Evolutionary conservation across 371 early-diverging fungal species (phyloP).

Genomic region (Haplosporangium sp.): DNA sequence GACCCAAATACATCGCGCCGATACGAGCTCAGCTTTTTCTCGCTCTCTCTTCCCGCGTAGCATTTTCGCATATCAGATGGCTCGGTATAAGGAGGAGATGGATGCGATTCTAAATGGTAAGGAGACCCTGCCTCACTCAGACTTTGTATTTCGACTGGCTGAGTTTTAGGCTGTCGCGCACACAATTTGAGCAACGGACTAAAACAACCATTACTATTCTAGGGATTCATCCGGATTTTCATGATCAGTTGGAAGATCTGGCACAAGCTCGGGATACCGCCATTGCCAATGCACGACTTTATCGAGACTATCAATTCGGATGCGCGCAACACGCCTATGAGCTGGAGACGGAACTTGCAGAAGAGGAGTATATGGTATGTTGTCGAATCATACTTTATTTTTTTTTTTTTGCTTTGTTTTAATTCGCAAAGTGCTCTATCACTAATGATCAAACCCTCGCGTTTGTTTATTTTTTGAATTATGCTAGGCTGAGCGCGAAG

Average conservation of each 20-base stretch:
- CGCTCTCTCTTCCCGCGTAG: constrained; percentile 12
- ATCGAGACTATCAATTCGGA: constrained; percentile 76
- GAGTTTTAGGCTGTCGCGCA: too few relatives aligned
- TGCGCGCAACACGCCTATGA: constrained; percentile 74
- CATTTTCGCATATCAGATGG: constrained; percentile 47
- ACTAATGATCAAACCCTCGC: neutral
- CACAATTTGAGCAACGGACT: too few relatives aligned
- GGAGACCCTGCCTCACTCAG: neutral
- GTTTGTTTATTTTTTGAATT: neutral
- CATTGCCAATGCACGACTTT: constrained; percentile 66
- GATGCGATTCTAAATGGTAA: constrained; percentile 48
- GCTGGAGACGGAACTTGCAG: constrained; percentile 64
- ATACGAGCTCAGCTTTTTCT: too few relatives aligned
- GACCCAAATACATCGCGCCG: too few relatives aligned
- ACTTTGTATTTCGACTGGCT: neutral
- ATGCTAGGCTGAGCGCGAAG: constrained; percentile 70
- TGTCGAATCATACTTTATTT: neutral
- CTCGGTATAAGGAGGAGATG: constrained; percentile 53
- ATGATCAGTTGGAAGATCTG: constrained; percentile 70
- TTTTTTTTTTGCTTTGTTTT: constrained; percentile 25
- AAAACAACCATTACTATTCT: neutral
- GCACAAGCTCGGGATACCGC: constrained; percentile 65
- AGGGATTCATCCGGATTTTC: constrained; percentile 77
- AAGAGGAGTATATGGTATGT: constrained; percentile 68
- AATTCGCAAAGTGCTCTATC: neutral